phyloP scores from a whole-genome alignment of 169 alveolate genomes.

The Toxoplasma gondii region DNA sequence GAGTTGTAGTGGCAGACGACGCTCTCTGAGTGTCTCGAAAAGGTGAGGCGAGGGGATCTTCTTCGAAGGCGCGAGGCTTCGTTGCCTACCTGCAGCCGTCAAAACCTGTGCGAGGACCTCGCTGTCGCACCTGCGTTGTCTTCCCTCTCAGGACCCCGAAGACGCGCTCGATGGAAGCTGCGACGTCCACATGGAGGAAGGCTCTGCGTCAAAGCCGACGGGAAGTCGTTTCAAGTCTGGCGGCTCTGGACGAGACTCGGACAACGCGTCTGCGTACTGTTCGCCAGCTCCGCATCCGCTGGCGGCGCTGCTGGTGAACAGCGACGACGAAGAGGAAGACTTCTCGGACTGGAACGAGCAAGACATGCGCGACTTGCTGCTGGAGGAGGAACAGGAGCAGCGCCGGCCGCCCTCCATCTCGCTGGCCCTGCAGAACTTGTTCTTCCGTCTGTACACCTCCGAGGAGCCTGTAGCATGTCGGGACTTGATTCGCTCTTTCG shows the following conservation, averaged over 20 bases:
- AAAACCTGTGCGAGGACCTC: no score
- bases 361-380: slow-evolving; percentile 76
- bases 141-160: background rate
- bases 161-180: background rate
- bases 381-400: slow-evolving; percentile 86
- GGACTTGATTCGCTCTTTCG: slow-evolving; percentile 83
- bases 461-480: slow-evolving; percentile 86
- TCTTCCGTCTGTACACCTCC: slow-evolving; percentile 90
- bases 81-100: no score
- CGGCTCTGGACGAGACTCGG: background rate
- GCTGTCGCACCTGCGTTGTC: no score
- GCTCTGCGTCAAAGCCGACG: background rate
- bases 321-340: slow-evolving; percentile 43
- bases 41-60: background rate
- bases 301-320: background rate
- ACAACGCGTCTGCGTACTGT: background rate
- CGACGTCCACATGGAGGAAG: background rate
- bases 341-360: slow-evolving; percentile 72
- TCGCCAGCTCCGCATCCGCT: background rate
- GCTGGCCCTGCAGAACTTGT: slow-evolving; percentile 91
- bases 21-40: no score
- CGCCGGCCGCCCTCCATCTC: slow-evolving; percentile 82
- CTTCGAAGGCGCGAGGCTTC: background rate
- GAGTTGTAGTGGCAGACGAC: no score
- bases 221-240: background rate